Percentiles rank a stretch among this genome's conserved stretches.
These are phyloP conservation scores for Hordeum vulgare DNA, from an alignment of 176 grass and related monocot genomes.

Conservation along the genomic window DNA sequence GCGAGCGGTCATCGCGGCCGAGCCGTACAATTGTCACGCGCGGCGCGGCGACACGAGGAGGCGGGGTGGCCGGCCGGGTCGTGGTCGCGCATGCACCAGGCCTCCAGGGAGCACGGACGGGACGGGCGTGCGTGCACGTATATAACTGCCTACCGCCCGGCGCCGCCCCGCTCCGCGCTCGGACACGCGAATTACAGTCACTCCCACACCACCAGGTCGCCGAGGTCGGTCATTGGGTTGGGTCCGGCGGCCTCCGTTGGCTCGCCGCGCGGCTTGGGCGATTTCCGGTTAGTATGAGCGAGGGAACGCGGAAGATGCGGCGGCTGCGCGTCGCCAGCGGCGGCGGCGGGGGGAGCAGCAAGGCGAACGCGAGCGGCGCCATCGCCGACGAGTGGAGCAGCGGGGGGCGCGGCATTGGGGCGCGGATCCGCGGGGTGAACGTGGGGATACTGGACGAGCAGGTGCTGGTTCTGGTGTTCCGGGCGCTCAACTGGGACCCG, in stretches of 20 bases:
- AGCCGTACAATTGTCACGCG: constrained; percentile 23
- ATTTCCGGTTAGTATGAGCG: not conserved
- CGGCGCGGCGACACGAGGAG: not conserved
- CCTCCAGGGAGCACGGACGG: not conserved
- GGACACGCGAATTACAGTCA: not conserved
- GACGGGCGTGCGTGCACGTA: not conserved
- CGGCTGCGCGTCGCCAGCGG: constrained; percentile 7
- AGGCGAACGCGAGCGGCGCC: not conserved
- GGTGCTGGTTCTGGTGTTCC: constrained; percentile 55
- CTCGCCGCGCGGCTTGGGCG: not conserved
- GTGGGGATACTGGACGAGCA: constrained; percentile 62
- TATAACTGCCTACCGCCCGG: constrained; percentile 8
- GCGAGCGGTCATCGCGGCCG: not conserved
- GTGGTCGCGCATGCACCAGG: not conserved
- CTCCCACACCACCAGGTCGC: not conserved
- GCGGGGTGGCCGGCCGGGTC: not conserved
- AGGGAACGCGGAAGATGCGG: not conserved
- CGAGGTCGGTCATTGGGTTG: not conserved
- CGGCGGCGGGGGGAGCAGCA: not conserved
- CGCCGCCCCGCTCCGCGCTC: not conserved
- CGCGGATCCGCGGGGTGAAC: constrained; percentile 28
- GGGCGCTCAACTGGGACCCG: constrained; percentile 59
- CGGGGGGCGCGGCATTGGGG: not conserved
- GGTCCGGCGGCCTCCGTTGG: not conserved
- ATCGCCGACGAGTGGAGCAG: not conserved